These are phyloP conservation scores for Diaporthe sp. DNA, from an alignment of 2,329 filamentous ascomycete genomes.

Conservation along the genomic window DNA sequence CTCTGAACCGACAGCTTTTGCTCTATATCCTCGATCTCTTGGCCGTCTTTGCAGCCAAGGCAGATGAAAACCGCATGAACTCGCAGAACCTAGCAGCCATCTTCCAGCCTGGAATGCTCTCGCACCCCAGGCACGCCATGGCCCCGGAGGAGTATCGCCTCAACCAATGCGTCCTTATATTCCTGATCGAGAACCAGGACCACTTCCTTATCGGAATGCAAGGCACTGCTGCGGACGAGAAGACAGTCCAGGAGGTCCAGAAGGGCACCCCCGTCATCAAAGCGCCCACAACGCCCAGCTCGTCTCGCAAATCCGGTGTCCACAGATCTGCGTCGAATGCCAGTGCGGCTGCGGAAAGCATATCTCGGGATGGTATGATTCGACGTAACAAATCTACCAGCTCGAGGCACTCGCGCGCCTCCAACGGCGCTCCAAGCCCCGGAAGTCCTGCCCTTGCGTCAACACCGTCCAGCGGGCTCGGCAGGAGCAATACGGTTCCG, in stretches of 20 bases:
- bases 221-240: slow-evolving; percentile 96
- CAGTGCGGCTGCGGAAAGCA: slow-evolving; percentile 88
- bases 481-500: slow-evolving; percentile 88
- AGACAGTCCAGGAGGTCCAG: slow-evolving; percentile 71
- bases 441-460: slow-evolving; percentile 67
- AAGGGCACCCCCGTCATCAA: slow-evolving; percentile 73
- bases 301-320: slow-evolving; percentile 67
- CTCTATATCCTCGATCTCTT: slow-evolving; percentile 96
- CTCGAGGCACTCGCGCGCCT: slow-evolving; percentile 84
- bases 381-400: slow-evolving; percentile 92
- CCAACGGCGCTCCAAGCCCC: slow-evolving; percentile 77
- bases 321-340: slow-evolving; percentile 86
- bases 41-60: slow-evolving; percentile 96
- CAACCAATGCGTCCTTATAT: slow-evolving; percentile 97
- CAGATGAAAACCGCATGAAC: slow-evolving; percentile 96
- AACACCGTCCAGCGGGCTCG: slow-evolving; percentile 66
- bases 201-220: slow-evolving; percentile 99
- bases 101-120: slow-evolving; percentile 96
- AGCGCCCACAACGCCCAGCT: slow-evolving; percentile 59
- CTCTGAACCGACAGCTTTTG: slow-evolving; percentile 91
- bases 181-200: slow-evolving; percentile 98
- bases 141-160: slow-evolving; percentile 91
- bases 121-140: slow-evolving; percentile 95
- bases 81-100: slow-evolving; percentile 95
- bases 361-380: slow-evolving; percentile 82